These are phyloP conservation scores for Leucaena leucocephala DNA, from an alignment of 306 rosid species.

Conservation along the genomic window DNA sequence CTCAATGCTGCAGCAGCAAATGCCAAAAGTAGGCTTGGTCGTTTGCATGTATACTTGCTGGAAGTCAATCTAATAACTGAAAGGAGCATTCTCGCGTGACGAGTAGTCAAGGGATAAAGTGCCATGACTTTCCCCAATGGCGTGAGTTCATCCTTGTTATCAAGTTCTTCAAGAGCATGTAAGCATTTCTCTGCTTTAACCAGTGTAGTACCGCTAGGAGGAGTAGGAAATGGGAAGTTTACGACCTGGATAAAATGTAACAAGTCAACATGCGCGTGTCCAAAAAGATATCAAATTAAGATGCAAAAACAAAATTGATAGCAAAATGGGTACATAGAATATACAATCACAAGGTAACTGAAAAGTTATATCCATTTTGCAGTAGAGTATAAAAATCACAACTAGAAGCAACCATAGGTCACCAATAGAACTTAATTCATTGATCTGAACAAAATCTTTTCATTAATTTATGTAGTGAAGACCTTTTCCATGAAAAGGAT, in stretches of 20 bases:
- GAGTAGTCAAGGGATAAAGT: slow-evolving; percentile 87
- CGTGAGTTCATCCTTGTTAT: slow-evolving; percentile 64
- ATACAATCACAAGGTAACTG: slow-evolving; percentile 19
- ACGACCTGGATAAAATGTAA: slow-evolving; percentile 52
- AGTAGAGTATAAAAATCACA: background rate
- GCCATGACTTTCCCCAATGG: slow-evolving; percentile 85
- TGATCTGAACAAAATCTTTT: background rate
- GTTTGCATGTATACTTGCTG: slow-evolving; percentile 45
- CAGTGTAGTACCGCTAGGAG: slow-evolving; percentile 62
- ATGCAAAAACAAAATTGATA: background rate
- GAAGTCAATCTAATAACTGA: slow-evolving; percentile 65
- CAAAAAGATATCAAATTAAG: background rate
- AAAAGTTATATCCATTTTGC: slow-evolving; percentile 6
- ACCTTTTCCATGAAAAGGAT: background rate
- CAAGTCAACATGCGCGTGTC: background rate
- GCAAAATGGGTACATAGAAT: slow-evolving; percentile 24
- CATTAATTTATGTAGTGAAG: slow-evolving; percentile 8
- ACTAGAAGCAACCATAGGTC: background rate
- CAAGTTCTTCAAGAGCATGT: slow-evolving; percentile 89
- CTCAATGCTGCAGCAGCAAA: slow-evolving; percentile 88
- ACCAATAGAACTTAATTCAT: slow-evolving; percentile 17
- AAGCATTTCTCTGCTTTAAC: slow-evolving; percentile 83
- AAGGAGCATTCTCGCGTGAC: slow-evolving; percentile 93
- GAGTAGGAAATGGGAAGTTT: slow-evolving; percentile 95
- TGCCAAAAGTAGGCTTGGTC: slow-evolving; percentile 65